Conservation (phyloP, 305 asterid genomes). For the Fraxinus latifolia region DNA sequence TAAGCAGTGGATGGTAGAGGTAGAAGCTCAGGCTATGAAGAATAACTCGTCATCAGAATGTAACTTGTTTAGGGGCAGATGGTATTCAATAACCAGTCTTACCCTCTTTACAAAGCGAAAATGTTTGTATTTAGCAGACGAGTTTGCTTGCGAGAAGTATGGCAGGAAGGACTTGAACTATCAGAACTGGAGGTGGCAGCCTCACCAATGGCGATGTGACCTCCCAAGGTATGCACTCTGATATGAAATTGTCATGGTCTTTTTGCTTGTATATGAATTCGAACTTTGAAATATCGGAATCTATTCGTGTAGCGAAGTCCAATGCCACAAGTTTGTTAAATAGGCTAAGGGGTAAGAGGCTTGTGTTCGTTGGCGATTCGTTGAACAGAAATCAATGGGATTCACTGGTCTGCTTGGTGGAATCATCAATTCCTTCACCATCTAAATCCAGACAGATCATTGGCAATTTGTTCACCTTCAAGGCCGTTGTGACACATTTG, state of each 20-base stretch:
- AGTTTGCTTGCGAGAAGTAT: slow-evolving; percentile 73
- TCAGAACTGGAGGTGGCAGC: slow-evolving; percentile 95
- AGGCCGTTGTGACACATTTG: slow-evolving; percentile 47
- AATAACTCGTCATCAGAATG: slow-evolving; percentile 33
- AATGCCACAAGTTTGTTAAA: slow-evolving; percentile 65
- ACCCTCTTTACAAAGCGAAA: slow-evolving; percentile 67
- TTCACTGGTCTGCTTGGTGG: slow-evolving; percentile 79
- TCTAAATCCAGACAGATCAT: slow-evolving; percentile 66
- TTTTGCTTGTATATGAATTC: background rate
- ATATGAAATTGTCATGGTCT: background rate
- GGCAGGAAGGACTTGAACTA: slow-evolving; percentile 60
- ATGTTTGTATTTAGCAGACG: slow-evolving; percentile 77
- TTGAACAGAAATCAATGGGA: slow-evolving; percentile 81
- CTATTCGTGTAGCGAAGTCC: slow-evolving; percentile 37
- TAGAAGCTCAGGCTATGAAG: background rate
- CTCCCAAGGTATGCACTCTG: slow-evolving; percentile 54
- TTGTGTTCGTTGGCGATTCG: slow-evolving; percentile 87
- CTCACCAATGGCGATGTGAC: slow-evolving; percentile 51
- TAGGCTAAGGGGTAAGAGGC: slow-evolving; percentile 69
- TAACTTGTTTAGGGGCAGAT: slow-evolving; percentile 71
- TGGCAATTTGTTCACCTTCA: slow-evolving; percentile 71
- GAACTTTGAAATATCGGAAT: background rate
- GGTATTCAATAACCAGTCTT: slow-evolving; percentile 62
- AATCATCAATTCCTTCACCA: slow-evolving; percentile 48
- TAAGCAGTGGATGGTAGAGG: slow-evolving; percentile 29